Base-by-base conservation (phyloP, 805 yeast genomes). In the Ogataea nonfermentans region DNA sequence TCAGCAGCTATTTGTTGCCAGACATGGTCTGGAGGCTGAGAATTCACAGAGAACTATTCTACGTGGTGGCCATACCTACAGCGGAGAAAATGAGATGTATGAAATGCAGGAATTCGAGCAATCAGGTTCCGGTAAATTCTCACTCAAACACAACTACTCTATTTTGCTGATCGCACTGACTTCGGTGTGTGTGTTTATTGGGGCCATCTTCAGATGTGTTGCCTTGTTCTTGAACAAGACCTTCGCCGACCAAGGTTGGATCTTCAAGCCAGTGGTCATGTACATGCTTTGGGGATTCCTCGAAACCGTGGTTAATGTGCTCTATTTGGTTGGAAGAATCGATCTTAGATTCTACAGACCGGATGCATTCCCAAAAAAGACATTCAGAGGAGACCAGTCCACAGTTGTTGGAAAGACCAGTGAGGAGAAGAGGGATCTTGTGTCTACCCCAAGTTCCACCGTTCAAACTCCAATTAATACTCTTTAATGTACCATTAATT, bases 271-370 rank as follows among this genome's bases (percentile, higher is more conserved):
- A 11, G 77, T 74, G 30, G 79, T 77, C 16, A 76, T 81, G 78
- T 84, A 81, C 58, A 66, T 79, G 22, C 64, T 76, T 49, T 83
- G 86, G 78, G 90, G 91, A 24, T 74, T 72, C 4, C 65, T 81
- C 33, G 93, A 84, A 64, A 65, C 70, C 0, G 51, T 81, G 20
- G 76, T 79, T 41, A 74, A 79, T 47, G 38, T 78, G 8, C 46
- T 80, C 24, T 81, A 79, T 56, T 57, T 84, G 40, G 53, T 79
- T 24, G 78, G 80, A 12, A 73, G 95, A 58, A 77, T 81, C 36
- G 93, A 84, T 58, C 68, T 84, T 53, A 71, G 93, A 59, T 84
- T 84, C 64, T 84, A 84, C 70, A 78, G 85, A 61, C 91, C 93
- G 12, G 90, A 83, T 41, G 29, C 28, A 3, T 30, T 61, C 10